These are phyloP conservation scores for Leccinum fibrillosum DNA, from an alignment of 768 basidiomycete species.

Conservation along the genomic window DNA sequence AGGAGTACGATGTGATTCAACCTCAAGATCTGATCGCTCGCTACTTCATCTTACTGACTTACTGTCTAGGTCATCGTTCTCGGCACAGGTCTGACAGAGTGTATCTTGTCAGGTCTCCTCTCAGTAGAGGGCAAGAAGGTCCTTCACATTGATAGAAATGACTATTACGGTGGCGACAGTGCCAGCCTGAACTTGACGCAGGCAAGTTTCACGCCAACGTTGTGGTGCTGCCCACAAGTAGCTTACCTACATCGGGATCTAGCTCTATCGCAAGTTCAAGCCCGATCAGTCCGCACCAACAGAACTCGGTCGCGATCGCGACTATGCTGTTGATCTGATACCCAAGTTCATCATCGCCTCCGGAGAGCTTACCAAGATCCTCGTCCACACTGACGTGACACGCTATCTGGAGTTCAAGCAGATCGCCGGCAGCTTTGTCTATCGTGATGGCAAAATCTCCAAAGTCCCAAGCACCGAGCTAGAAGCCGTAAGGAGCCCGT, in stretches of 20 bases:
- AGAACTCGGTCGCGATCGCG: slow-evolving; percentile 92
- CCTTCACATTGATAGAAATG: slow-evolving; percentile 97
- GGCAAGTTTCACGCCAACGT: slow-evolving; percentile 44
- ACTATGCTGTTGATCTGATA: slow-evolving; percentile 96
- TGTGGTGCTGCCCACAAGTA: neutral
- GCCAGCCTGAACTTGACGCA: slow-evolving; percentile 97
- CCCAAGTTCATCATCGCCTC: slow-evolving; percentile 99
- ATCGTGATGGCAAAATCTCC: slow-evolving; percentile 92
- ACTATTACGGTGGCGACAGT: slow-evolving; percentile 98
- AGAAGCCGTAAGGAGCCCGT: slow-evolving; percentile 90
- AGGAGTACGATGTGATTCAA: slow-evolving; percentile 86
- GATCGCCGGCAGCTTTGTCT: slow-evolving; percentile 97
- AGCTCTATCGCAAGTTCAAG: slow-evolving; percentile 97
- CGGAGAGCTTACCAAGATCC: slow-evolving; percentile 95
- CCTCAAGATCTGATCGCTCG: slow-evolving; percentile 15
- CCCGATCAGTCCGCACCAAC: slow-evolving; percentile 69
- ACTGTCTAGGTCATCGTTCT: slow-evolving; percentile 74
- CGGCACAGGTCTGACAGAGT: slow-evolving; percentile 97
- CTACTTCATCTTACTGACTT: slow-evolving; percentile 13
- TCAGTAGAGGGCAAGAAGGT: slow-evolving; percentile 99
- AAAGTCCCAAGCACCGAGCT: slow-evolving; percentile 98
- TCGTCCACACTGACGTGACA: slow-evolving; percentile 98
- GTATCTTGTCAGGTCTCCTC: slow-evolving; percentile 94
- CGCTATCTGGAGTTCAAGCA: slow-evolving; percentile 99
- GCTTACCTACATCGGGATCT: slow-evolving; percentile 23